Evolutionary conservation across 2,329 filamentous ascomycete genomes (phyloP), one percentile per base, ranked within the genome.

Genomic region (Gaeumannomyces tritici): DNA sequence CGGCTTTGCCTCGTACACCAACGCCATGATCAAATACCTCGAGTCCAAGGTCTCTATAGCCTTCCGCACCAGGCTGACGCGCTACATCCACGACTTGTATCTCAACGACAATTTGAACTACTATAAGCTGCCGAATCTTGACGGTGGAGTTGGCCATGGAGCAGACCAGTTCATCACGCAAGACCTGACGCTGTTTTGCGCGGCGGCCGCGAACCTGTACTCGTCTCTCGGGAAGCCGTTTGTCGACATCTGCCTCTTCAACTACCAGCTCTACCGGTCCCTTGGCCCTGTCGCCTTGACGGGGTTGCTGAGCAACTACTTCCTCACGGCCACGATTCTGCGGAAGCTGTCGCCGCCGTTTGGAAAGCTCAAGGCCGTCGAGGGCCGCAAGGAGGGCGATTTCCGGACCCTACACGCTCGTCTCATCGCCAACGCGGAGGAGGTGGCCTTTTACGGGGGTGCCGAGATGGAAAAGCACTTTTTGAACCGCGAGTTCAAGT

Each of bases 1-100:
- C 55, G 91, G 90, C 2, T 87, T 98, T 66, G 93, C 93, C 11
- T 96, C 93, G 0, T 99, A 99, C 72, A 97, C 93, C 60, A 99
- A 99, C 74, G 92, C 93, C 62, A 97, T 96, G 89, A 99, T 99
- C 80, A 98, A 98, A 75, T 99, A 90, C 76, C 83, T 99, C 65
- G 93, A 99, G 75, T 93, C 91, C 60, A 99, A 99, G 78, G 92
- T 99, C 62, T 96, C 93, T 8, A 99, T 99, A 67, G 93, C 96
- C 42, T 99, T 99, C 82, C 88, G 95, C 55, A 99, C 95, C 5
- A 86, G 95, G 13, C 81, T 99, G 18, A 99, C 95, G 2, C 83
- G 95, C 68, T 99, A 99, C 73, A 96, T 99, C 62, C 95, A 99
- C 75, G 95, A 99, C 70, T 79, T 99, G 11, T 99, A 99, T 70